A percentile compares a stretch with the other conserved stretches of the same genome.
Conservation (phyloP, 352 stramenopile species). For the Phytophthora tentaculata region DNA sequence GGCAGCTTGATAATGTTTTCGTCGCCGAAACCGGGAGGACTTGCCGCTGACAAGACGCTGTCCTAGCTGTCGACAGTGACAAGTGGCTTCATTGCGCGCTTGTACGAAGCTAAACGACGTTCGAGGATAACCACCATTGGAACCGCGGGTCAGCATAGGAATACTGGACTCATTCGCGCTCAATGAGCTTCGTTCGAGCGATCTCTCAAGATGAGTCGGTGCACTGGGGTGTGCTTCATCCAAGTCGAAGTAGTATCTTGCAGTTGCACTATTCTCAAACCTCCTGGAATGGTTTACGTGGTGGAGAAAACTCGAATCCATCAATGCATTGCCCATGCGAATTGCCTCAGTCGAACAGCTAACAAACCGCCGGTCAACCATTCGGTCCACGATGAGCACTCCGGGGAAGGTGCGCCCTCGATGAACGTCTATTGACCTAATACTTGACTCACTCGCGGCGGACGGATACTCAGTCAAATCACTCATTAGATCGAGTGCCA, state of each 20-base stretch:
- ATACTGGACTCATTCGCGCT: constrained; percentile 23
- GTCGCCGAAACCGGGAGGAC: constrained; percentile 16
- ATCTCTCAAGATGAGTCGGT: neutral
- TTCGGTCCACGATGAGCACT: constrained; percentile 27
- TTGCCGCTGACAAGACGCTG: constrained; percentile 41
- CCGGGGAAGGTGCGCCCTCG: constrained; percentile 14
- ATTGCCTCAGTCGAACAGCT: constrained; percentile 43
- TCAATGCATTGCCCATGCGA: constrained; percentile 63
- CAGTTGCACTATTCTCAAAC: constrained; percentile 46
- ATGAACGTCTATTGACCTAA: constrained; percentile 4
- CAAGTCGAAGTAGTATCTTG: constrained; percentile 50
- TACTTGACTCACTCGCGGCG: neutral
- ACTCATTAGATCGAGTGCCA: constrained; percentile 30
- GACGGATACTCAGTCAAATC: constrained; percentile 12
- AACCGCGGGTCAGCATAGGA: constrained; percentile 22
- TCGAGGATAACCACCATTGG: constrained; percentile 8
- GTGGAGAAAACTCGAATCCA: constrained; percentile 64
- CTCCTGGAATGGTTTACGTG: constrained; percentile 51
- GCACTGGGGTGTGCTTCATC: constrained; percentile 9
- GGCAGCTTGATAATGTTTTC: constrained; percentile 20
- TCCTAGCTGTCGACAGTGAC: constrained; percentile 56
- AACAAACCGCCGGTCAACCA: constrained; percentile 47
- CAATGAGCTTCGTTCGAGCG: constrained; percentile 1
- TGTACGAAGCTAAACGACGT: constrained; percentile 26
- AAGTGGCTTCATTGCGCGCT: constrained; percentile 21